Conservation (phyloP, 768 basidiomycete genomes). For the Kwoniella dendrophila region DNA sequence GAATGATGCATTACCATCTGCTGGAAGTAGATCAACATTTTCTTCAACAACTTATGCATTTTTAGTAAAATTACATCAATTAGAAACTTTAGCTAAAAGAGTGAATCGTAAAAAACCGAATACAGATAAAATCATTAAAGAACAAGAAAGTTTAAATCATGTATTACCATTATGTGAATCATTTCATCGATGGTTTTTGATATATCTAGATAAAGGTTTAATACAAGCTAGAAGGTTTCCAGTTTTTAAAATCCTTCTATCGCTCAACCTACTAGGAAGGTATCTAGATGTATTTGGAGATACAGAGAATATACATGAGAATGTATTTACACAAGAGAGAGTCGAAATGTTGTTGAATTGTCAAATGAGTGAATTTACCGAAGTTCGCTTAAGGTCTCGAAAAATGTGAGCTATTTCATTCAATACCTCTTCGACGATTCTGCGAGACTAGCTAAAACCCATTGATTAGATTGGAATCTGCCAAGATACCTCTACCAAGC, state of each 20-base stretch:
- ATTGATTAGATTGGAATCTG: slow-evolving; percentile 33
- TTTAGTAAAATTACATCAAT: slow-evolving; percentile 26
- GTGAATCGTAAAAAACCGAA: slow-evolving; percentile 8
- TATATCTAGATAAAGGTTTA: slow-evolving; percentile 33
- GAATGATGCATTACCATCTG: slow-evolving; percentile 29
- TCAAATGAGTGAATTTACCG: slow-evolving; percentile 51
- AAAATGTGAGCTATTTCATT: slow-evolving; percentile 41
- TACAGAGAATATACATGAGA: neutral
- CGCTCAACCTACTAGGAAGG: slow-evolving; percentile 26
- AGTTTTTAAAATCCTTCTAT: slow-evolving; percentile 31
- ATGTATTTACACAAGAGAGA: slow-evolving; percentile 35
- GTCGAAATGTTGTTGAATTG: slow-evolving; percentile 47
- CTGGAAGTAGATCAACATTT: slow-evolving; percentile 38
- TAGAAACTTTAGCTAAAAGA: slow-evolving; percentile 9
- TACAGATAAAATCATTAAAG: neutral
- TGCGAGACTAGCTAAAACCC: neutral
- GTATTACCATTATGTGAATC: slow-evolving; percentile 1
- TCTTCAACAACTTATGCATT: slow-evolving; percentile 34
- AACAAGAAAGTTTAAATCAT: neutral
- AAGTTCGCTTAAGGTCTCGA: slow-evolving; percentile 43
- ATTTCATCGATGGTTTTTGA: slow-evolving; percentile 36
- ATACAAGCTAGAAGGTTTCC: slow-evolving; percentile 29
- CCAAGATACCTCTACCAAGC: slow-evolving; percentile 42
- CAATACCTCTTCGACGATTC: neutral
- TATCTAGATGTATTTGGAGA: slow-evolving; percentile 34